These are phyloP conservation scores for Croton laevigatus DNA, from an alignment of 441 rosid species.

Conservation along the genomic window DNA sequence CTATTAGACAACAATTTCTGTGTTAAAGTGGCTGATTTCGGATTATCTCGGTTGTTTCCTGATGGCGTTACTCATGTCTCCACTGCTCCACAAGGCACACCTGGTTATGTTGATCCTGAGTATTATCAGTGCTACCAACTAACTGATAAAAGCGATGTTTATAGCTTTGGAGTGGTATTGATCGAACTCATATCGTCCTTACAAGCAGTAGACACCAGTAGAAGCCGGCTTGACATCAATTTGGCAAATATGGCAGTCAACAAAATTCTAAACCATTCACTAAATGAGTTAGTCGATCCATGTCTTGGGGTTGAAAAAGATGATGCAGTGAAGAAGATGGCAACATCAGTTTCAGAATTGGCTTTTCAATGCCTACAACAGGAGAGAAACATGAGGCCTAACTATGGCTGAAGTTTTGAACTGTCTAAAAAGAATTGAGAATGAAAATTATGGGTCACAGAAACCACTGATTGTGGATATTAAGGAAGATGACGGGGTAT, in stretches of 20 bases:
- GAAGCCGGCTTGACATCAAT: constrained; percentile 49
- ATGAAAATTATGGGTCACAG: constrained; percentile 26
- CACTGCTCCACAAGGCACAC: constrained; percentile 74
- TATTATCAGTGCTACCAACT: constrained; percentile 58
- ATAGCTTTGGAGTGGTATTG: constrained; percentile 64
- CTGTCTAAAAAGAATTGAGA: constrained; percentile 34
- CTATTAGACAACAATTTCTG: constrained; percentile 45
- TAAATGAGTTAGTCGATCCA: constrained; percentile 56
- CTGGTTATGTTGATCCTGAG: constrained; percentile 72
- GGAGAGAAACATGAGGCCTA: constrained; percentile 57
- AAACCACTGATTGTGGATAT: constrained; percentile 45
- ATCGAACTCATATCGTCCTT: constrained; percentile 51
- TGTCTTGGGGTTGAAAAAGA: constrained; percentile 46
- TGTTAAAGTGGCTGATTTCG: constrained; percentile 73
- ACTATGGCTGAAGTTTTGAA: constrained; percentile 46
- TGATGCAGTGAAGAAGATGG: constrained; percentile 29
- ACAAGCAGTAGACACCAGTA: constrained; percentile 49
- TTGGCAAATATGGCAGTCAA: constrained; percentile 56
- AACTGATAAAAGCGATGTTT: constrained; percentile 68
- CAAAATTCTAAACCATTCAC: constrained; percentile 39
- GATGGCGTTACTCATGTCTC: constrained; percentile 54
- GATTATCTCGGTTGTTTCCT: constrained; percentile 58
- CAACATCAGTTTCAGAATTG: constrained; percentile 44
- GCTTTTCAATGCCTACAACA: constrained; percentile 61
- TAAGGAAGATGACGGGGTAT: constrained; percentile 42